Percentiles rank a stretch among this genome's conserved stretches.
These are phyloP conservation scores for Parsonsia alboflavescens DNA, from an alignment of 257 asterid genomes.

Conservation along the genomic window DNA sequence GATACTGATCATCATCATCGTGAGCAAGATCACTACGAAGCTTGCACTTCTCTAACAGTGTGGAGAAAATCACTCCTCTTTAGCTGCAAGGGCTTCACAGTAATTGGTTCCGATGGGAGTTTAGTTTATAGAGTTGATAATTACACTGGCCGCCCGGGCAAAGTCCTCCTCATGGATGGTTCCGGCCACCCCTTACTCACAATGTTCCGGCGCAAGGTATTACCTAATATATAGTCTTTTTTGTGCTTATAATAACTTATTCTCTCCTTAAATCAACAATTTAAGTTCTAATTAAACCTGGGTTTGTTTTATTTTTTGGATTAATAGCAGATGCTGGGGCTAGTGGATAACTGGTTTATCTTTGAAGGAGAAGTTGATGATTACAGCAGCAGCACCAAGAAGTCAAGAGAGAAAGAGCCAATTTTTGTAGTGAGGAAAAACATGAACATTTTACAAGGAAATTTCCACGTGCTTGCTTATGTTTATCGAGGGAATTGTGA, in stretches of 20 bases:
- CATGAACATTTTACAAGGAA: slow-evolving; percentile 24
- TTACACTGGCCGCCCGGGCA: slow-evolving; percentile 39
- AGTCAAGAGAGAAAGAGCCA: slow-evolving; percentile 28
- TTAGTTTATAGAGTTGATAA: slow-evolving; percentile 67
- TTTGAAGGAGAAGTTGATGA: slow-evolving; percentile 60
- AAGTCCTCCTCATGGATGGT: slow-evolving; percentile 66
- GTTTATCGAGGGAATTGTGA: slow-evolving; percentile 34
- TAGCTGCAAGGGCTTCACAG: slow-evolving; percentile 72
- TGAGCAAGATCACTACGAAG: slow-evolving; percentile 3
- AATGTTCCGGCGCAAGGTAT: slow-evolving; percentile 55
- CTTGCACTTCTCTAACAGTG: slow-evolving; percentile 47
- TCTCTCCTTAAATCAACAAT: neutral
- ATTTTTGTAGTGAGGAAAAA: slow-evolving; percentile 43
- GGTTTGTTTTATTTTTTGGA: neutral
- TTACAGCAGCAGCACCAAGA: slow-evolving; percentile 14
- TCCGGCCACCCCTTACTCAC: slow-evolving; percentile 60
- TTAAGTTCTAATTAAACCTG: neutral
- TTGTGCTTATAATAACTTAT: neutral
- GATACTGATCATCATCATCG: slow-evolving; percentile 19
- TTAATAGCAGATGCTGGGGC: slow-evolving; percentile 41
- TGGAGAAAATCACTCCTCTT: slow-evolving; percentile 76
- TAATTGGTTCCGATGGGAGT: slow-evolving; percentile 50
- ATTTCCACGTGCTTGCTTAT: slow-evolving; percentile 41
- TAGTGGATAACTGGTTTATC: slow-evolving; percentile 55
- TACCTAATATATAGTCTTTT: neutral